phyloP scores from a whole-genome alignment of 2,329 filamentous ascomycete genomes.

The Lasiodiplodia sp. region DNA sequence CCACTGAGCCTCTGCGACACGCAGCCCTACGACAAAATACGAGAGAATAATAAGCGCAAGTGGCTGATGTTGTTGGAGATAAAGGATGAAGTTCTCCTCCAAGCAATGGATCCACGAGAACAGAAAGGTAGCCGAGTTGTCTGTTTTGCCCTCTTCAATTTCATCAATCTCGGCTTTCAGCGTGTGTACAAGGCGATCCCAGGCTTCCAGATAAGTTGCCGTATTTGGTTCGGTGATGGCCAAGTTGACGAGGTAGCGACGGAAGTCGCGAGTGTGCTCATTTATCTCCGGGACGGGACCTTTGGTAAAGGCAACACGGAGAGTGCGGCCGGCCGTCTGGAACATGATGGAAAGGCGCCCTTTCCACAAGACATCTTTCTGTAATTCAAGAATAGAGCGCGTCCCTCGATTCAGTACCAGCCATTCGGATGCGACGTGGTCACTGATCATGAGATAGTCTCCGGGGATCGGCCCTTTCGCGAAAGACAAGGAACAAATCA shows the following conservation, averaged over 20 bases:
- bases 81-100: slow-evolving; percentile 18
- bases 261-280: neutral
- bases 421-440: slow-evolving; percentile 15
- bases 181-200: neutral
- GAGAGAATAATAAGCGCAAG: slow-evolving; percentile 21
- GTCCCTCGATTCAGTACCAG: slow-evolving; percentile 15
- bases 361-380: neutral
- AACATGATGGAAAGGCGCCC: slow-evolving; percentile 9
- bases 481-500: neutral
- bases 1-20: neutral
- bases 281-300: neutral
- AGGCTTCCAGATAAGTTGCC: neutral
- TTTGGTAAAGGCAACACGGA: neutral
- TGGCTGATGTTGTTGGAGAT: slow-evolving; percentile 25
- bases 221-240: slow-evolving; percentile 10
- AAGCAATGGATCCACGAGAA: slow-evolving; percentile 26
- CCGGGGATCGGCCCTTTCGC: slow-evolving; percentile 9
- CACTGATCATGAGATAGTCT: slow-evolving; percentile 18
- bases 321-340: neutral
- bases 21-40: slow-evolving; percentile 8
- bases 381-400: slow-evolving; percentile 8
- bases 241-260: neutral
- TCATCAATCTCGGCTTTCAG: neutral
- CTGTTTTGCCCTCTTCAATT: neutral
- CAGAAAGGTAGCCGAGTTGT: neutral